Base-by-base conservation (phyloP, 345 rosid species). In the Camelina hispida region DNA sequence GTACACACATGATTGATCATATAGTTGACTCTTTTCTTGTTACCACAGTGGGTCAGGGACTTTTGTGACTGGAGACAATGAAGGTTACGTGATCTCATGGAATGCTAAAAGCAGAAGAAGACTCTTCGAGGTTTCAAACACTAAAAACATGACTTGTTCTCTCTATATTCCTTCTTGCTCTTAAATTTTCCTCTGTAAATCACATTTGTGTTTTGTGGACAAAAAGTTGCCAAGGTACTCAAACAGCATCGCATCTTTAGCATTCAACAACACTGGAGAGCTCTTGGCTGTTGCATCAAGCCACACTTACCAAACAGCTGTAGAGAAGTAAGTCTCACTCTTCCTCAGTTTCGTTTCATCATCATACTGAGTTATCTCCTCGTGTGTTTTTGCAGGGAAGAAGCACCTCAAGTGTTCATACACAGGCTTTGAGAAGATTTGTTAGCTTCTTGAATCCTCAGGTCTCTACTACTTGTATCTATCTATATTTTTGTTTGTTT, bases 11-110 rank as follows among this genome's bases (percentile, higher is more conserved):
- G 60, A 61, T 38, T 18, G 52, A 52, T 52, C 42, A 2, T 73
- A 18, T 15, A 5, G 16, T 40, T 68, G 40, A 79, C 59, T 63
- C 34, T 11, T 28, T 53, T 48, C 32, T 68, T 43, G 37, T 80
- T 73, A 66, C 8, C 44, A 77, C 69, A 78, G 98, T 72, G 72
- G 69, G 38, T 62, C 73, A 60, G 91, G 88, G 68, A 64, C 84
- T 73, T 88, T 93, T 79, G 80, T 86, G 46, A 89, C 96, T 15
- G 96, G 97, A 13, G 97, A 93, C 75, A 85, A 81, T 56, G 89
- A 88, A 65, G 98, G 98, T 18, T 81, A 85, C 42, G 83, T 89
- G 25, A 80, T 63, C 23, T 81, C 79, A 65, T 93, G 98, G 98
- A 85, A 91, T 66, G 84, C 87, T 43, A 82, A 78, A 78, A 87